Evolutionary conservation across 2,329 filamentous ascomycete species (phyloP).

Genomic region (Alternaria viburni): DNA sequence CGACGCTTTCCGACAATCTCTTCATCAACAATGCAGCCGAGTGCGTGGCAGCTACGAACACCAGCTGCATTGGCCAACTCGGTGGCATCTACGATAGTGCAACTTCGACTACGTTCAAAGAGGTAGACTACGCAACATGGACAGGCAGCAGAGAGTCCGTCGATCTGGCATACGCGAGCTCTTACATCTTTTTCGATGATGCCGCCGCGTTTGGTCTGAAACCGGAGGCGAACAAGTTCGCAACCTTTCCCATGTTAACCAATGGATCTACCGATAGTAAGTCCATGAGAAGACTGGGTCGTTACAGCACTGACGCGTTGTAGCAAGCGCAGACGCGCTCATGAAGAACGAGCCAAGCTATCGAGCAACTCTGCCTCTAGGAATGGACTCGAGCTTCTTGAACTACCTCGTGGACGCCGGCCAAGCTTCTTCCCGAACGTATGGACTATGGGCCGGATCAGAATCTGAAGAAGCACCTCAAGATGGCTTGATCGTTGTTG

Average conservation of each 20-base stretch:
- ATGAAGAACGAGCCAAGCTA: slow-evolving; percentile 8
- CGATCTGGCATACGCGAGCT: slow-evolving; percentile 14
- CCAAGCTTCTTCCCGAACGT: slow-evolving; percentile 25
- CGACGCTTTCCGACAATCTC: slow-evolving; percentile 20
- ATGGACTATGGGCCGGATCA: slow-evolving; percentile 24
- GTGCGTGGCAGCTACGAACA: slow-evolving; percentile 21
- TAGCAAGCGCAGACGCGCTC: slow-evolving; percentile 14
- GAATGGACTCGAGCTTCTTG: slow-evolving; percentile 20
- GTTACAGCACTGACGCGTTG: neutral
- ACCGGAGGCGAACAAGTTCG: slow-evolving; percentile 19
- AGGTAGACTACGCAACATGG: slow-evolving; percentile 20
- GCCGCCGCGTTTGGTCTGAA: slow-evolving; percentile 19
- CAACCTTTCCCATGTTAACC: slow-evolving; percentile 19
- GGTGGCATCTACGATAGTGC: slow-evolving; percentile 22
- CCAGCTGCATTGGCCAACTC: slow-evolving; percentile 23
- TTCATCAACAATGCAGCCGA: slow-evolving; percentile 22
- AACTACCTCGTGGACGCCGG: slow-evolving; percentile 22
- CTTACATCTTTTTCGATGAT: slow-evolving; percentile 24
- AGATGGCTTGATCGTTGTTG: slow-evolving; percentile 22
- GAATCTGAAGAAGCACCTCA: slow-evolving; percentile 23
- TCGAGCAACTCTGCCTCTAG: slow-evolving; percentile 21
- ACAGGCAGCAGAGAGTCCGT: slow-evolving; percentile 20
- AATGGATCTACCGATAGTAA: slow-evolving; percentile 21
- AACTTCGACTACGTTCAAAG: slow-evolving; percentile 19
- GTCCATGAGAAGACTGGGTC: neutral